phyloP scores from a whole-genome alignment of 805 yeast genomes.

The Candida berthetii region DNA sequence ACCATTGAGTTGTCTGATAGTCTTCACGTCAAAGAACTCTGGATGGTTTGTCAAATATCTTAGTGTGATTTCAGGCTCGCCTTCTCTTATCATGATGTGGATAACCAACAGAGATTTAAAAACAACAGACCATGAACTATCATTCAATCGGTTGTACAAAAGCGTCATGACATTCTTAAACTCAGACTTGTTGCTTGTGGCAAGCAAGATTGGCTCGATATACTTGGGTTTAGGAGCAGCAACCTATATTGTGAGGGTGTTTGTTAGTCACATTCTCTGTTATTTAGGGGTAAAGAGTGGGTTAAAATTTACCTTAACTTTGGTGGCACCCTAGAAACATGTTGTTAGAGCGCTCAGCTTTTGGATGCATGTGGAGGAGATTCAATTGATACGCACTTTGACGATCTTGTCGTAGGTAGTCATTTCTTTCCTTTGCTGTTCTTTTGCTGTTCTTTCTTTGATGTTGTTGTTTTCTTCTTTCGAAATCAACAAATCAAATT shows the following conservation, averaged over 20 bases:
- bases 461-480: too few species aligned
- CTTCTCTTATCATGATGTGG: constrained; percentile 91
- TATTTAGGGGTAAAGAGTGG: constrained; percentile 6
- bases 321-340: constrained; percentile 51
- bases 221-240: constrained; percentile 99
- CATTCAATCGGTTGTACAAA: constrained; percentile 56
- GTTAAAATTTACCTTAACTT: constrained; percentile 34
- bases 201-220: constrained; percentile 80
- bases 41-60: constrained; percentile 46
- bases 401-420: constrained; percentile 70
- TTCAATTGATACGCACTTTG: constrained; percentile 33
- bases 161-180: constrained; percentile 66
- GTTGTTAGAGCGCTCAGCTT: constrained; percentile 4
- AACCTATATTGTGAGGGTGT: constrained; percentile 35
- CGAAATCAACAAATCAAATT: too few species aligned
- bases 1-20: constrained; percentile 23
- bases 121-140: constrained; percentile 86
- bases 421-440: too few species aligned
- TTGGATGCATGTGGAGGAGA: neutral
- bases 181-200: constrained; percentile 33
- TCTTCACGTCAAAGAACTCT: constrained; percentile 43
- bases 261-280: neutral
- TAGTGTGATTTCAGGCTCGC: constrained; percentile 71
- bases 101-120: constrained; percentile 80
- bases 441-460: too few species aligned